A percentile compares a stretch with the other conserved stretches of the same genome.
phyloP scores from a whole-genome alignment of 305 asterid species.

The Caryopteris hybrid region DNA sequence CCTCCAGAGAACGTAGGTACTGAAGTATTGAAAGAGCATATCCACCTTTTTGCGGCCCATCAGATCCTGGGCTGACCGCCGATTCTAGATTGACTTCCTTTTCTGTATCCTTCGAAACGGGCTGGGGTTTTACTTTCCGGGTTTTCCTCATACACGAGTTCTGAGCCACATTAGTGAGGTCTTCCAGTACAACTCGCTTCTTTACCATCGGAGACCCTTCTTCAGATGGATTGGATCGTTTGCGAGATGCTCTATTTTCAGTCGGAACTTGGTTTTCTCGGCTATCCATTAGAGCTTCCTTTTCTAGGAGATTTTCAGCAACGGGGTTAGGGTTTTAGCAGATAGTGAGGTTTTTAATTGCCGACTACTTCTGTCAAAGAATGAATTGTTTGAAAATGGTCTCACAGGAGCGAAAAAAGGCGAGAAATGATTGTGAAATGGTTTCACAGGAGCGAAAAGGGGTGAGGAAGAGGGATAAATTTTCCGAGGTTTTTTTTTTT shows the following conservation, averaged over 20 bases:
- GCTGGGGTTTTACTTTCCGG: constrained; percentile 16
- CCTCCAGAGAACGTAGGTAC: constrained; percentile 67
- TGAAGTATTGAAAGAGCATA: constrained; percentile 53
- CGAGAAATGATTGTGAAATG: background rate
- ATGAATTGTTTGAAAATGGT: constrained; percentile 1
- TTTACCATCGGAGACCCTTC: constrained; percentile 23
- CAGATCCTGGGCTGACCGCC: constrained; percentile 31
- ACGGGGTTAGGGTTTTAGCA: constrained; percentile 13
- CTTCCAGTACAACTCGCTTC: constrained; percentile 62
- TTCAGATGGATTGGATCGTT: constrained; percentile 31
- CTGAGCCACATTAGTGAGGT: constrained; percentile 40
- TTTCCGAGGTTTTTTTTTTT: no score
- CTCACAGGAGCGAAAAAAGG: background rate
- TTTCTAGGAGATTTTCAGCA: background rate
- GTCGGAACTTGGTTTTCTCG: constrained; percentile 20
- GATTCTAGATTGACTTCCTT: background rate
- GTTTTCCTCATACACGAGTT: constrained; percentile 13
- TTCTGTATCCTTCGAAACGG: constrained; percentile 14
- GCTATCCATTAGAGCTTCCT: constrained; percentile 35
- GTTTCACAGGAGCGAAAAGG: background rate
- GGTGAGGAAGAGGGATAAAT: no score
- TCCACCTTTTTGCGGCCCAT: constrained; percentile 27
- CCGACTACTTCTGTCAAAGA: background rate
- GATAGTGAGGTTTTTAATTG: background rate
- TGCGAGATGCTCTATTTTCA: constrained; percentile 28